Conservation (phyloP, 148 eudicot species). For the Bassia scoparia region DNA sequence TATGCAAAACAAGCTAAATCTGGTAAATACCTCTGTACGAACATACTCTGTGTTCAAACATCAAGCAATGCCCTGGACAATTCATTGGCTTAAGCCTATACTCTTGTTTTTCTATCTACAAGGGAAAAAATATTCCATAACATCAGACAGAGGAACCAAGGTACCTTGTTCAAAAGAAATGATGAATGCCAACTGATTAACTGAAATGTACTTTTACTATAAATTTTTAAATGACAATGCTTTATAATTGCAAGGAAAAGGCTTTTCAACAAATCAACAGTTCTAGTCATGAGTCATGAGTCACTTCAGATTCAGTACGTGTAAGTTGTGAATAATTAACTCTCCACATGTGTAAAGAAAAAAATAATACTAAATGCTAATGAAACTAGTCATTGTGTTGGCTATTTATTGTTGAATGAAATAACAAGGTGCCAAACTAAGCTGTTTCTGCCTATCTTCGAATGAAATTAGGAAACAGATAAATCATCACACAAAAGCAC, state of each 20-base stretch:
- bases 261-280: not conserved
- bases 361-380: not conserved
- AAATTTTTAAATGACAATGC: not conserved
- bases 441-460: no score
- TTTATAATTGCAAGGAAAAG: not conserved
- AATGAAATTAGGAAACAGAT: no score
- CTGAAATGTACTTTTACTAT: not conserved
- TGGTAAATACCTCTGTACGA: constrained; percentile 77
- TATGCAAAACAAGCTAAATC: not conserved
- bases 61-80: constrained; percentile 95
- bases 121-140: not conserved
- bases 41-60: constrained; percentile 94
- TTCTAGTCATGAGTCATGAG: not conserved
- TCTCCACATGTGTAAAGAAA: not conserved
- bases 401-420: not conserved
- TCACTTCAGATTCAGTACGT: not conserved
- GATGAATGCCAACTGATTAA: not conserved
- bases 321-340: not conserved
- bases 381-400: not conserved
- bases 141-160: not conserved
- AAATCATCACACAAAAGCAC: no score
- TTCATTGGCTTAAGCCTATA: constrained; percentile 96
- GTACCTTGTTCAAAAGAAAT: not conserved
- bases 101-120: constrained; percentile 77
- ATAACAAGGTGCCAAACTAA: no score